Base-by-base conservation (phyloP, 441 rosid genomes). In the Breynia disticha region DNA sequence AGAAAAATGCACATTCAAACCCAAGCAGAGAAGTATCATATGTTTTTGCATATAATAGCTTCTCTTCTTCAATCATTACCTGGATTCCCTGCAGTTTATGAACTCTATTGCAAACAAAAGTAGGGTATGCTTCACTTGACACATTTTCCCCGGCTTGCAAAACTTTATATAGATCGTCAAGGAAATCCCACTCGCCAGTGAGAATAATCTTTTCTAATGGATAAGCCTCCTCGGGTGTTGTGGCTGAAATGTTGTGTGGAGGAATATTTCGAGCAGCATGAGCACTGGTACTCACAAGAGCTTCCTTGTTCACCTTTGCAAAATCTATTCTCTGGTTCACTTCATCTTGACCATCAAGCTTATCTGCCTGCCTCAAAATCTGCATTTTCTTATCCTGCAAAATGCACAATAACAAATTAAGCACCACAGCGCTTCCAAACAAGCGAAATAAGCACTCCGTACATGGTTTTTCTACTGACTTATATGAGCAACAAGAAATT, bases 161-260 rank as follows among this genome's bases (percentile, higher is more conserved):
- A 63, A 57, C 74, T 43, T 59, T 1, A 60, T 70, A 63, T 49
- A 84, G 28, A 67, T 86, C 97, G 56, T 60, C 68, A 65, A 89
- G 79, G 66, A 54, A 78, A 41, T 47, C 66, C 96, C 95, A 84
- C 22, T 89, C 93, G 58, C 79, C 91, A 5, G 53, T 38, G 18
- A 72, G 72, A 50, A 93, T 86, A 59, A 93, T 89, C 73, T 71
- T 74, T 54, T 79, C 78, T 50, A 93, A 48, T 10, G 97, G 97
- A 72, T 86, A 93, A 8, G 79, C 96, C 56, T 75, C 79, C 69
- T 49, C 48, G 5, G 84, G 85, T 41, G 63, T 65, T 0, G 81
- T 55, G 16, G 97, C 90, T 57, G 74, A 65, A 22, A 67, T 58
- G 50, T 88, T 55, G 35, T 81, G 67, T 16, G 88, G 90, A 12